Percentiles rank a stretch among this genome's conserved stretches.
These are phyloP conservation scores for Xylaria curta DNA, from an alignment of 495 filamentous ascomycete species.

Conservation along the genomic window DNA sequence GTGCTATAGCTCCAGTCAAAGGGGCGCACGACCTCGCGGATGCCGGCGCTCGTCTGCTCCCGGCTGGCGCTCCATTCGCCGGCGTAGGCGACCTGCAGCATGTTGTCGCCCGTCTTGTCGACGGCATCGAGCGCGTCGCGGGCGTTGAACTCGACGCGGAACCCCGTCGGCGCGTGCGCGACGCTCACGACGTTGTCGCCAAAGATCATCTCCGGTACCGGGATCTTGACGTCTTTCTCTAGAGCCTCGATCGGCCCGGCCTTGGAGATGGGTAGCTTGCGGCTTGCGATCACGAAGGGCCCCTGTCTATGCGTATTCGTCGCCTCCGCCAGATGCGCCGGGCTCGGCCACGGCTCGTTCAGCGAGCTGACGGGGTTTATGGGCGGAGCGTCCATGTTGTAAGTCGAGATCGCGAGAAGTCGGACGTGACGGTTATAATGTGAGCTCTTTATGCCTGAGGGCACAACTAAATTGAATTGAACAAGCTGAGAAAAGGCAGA, in stretches of 20 bases:
- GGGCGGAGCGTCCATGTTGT: constrained; percentile 10
- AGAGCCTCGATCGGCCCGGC: constrained; percentile 88
- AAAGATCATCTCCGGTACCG: constrained; percentile 98
- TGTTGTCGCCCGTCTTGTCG: constrained; percentile 86
- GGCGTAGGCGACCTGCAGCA: constrained; percentile 94
- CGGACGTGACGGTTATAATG: background rate
- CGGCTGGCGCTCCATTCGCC: constrained; percentile 86
- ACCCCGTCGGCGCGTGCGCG: constrained; percentile 70
- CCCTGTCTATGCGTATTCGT: constrained; percentile 59
- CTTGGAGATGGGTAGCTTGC: constrained; percentile 92
- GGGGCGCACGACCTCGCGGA: constrained; percentile 90
- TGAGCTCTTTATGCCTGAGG: background rate
- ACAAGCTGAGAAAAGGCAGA: background rate
- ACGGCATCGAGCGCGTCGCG: constrained; percentile 86
- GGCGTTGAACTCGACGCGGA: constrained; percentile 81
- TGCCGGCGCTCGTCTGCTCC: constrained; percentile 84
- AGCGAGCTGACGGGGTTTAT: constrained; percentile 5
- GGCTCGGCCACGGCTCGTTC: constrained; percentile 25
- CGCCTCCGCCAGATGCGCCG: constrained; percentile 39
- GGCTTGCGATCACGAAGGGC: constrained; percentile 73
- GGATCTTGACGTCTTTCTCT: constrained; percentile 76
- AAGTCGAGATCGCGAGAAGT: background rate
- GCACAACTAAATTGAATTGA: background rate
- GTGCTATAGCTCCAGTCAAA: constrained; percentile 99
- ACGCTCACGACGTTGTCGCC: constrained; percentile 87